These are phyloP conservation scores for Peronosclerospora sorghi DNA, from an alignment of 352 stramenopile species.

Conservation along the genomic window DNA sequence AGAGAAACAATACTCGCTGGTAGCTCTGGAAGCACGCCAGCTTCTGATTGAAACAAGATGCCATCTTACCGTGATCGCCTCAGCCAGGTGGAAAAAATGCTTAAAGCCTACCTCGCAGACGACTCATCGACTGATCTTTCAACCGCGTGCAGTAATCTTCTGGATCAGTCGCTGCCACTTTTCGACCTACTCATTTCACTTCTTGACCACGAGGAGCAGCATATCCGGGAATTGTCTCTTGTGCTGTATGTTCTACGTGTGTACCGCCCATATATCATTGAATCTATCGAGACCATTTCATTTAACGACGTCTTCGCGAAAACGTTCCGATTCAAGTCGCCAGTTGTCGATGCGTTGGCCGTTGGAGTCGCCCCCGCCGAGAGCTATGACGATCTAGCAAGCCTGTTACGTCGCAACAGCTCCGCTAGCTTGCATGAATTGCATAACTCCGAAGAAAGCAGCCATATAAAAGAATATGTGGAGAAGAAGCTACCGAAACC, in stretches of 20 bases:
- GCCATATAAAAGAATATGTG: too few species aligned
- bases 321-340: constrained; percentile 82
- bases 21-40: constrained; percentile 15
- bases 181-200: constrained; percentile 79
- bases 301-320: constrained; percentile 63
- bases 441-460: too few species aligned
- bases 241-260: constrained; percentile 79
- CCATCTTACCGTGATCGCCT: constrained; percentile 71
- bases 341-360: constrained; percentile 63
- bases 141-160: too few species aligned
- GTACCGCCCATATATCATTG: constrained; percentile 80
- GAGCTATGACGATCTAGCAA: constrained; percentile 81
- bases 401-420: too few species aligned
- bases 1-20: constrained; percentile 29
- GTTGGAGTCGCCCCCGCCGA: constrained; percentile 63
- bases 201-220: constrained; percentile 53
- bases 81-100: constrained; percentile 50
- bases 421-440: too few species aligned
- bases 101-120: constrained; percentile 50
- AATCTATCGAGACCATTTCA: constrained; percentile 70
- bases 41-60: constrained; percentile 95
- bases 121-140: too few species aligned
- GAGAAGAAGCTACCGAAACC: too few species aligned
- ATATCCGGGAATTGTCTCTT: constrained; percentile 59
- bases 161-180: constrained; percentile 73